Conservation (phyloP, 352 stramenopile species). For the Globisporangium heterothallicum region DNA sequence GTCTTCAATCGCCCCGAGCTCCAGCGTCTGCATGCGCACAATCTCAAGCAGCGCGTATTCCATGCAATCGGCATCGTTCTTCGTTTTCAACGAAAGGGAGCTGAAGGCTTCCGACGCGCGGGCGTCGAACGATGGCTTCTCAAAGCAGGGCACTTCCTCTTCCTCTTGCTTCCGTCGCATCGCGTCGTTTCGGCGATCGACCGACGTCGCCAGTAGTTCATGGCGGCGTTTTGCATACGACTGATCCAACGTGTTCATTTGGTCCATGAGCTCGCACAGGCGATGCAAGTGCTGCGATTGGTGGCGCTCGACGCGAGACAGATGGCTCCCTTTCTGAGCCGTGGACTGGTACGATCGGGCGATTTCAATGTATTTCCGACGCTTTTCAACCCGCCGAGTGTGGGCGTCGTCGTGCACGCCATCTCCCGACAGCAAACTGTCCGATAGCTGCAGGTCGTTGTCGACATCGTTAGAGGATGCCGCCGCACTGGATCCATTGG, state of each 20-base stretch:
- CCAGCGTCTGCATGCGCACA: conserved; percentile 75
- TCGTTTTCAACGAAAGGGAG: conserved; percentile 58
- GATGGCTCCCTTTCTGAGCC: conserved; percentile 55
- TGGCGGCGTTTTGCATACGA: conserved; percentile 31
- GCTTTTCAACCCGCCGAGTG: conserved; percentile 29
- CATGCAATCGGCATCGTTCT: conserved; percentile 74
- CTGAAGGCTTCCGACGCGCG: conserved; percentile 69
- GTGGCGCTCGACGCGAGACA: conserved; percentile 53
- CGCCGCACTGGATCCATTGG: conserved; percentile 14
- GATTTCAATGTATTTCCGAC: conserved; percentile 64
- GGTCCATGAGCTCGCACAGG: conserved; percentile 63
- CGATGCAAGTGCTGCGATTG: conserved; percentile 64
- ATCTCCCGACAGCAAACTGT: conserved; percentile 30
- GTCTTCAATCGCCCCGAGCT: conserved; percentile 71
- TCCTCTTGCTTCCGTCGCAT: conserved; percentile 39
- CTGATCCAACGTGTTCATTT: conserved; percentile 69
- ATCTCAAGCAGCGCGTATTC: conserved; percentile 77
- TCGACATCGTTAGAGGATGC: conserved; percentile 8
- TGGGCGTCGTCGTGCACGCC: conserved; percentile 12
- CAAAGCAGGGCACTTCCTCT: conserved; percentile 40
- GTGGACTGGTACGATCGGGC: conserved; percentile 51
- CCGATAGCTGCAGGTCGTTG: conserved; percentile 40
- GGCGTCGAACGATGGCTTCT: conserved; percentile 62
- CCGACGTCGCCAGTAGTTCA: conserved; percentile 23
- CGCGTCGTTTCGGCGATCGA: conserved; percentile 23